These are phyloP conservation scores for Vanderwaltozyma yarrowii DNA, from an alignment of 805 yeast genomes.

Conservation along the genomic window DNA sequence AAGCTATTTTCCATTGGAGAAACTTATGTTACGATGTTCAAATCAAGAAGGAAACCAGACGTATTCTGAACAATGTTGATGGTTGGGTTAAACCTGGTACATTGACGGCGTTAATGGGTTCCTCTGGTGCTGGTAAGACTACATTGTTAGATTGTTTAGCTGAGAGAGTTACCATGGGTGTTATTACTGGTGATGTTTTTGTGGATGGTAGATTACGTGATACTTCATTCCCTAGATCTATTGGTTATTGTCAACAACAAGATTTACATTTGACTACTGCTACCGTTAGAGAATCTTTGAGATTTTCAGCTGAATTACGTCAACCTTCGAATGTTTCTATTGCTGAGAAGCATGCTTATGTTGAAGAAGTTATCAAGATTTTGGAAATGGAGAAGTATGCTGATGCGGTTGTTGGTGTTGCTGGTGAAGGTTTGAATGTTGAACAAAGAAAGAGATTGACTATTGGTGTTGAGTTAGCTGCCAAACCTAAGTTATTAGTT, in stretches of 20 bases:
- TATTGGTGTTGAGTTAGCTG: constrained; percentile 58
- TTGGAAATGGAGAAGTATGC: constrained; percentile 56
- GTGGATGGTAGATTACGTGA: constrained; percentile 56
- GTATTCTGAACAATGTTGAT: constrained; percentile 54
- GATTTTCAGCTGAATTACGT: constrained; percentile 57
- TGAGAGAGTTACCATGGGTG: constrained; percentile 60
- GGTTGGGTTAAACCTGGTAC: constrained; percentile 84
- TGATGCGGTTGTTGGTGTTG: constrained; percentile 64
- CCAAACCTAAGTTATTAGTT: constrained; percentile 49
- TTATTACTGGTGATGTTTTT: constrained; percentile 55
- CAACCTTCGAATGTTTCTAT: constrained; percentile 45
- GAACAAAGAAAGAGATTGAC: constrained; percentile 54
- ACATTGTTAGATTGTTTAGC: constrained; percentile 63
- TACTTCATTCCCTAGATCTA: constrained; percentile 48
- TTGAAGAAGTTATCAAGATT: constrained; percentile 52
- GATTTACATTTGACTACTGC: constrained; percentile 57
- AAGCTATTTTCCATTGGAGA: constrained; percentile 67
- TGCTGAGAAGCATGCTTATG: constrained; percentile 52
- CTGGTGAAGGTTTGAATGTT: constrained; percentile 60
- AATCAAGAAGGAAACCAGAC: constrained; percentile 49
- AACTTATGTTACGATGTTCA: constrained; percentile 62
- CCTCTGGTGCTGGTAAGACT: constrained; percentile 77
- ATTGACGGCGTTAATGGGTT: constrained; percentile 68
- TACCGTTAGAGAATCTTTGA: constrained; percentile 64
- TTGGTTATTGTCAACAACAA: constrained; percentile 72